phyloP scores from a whole-genome alignment of 257 asterid genomes.

The Nicotiana knightiana region DNA sequence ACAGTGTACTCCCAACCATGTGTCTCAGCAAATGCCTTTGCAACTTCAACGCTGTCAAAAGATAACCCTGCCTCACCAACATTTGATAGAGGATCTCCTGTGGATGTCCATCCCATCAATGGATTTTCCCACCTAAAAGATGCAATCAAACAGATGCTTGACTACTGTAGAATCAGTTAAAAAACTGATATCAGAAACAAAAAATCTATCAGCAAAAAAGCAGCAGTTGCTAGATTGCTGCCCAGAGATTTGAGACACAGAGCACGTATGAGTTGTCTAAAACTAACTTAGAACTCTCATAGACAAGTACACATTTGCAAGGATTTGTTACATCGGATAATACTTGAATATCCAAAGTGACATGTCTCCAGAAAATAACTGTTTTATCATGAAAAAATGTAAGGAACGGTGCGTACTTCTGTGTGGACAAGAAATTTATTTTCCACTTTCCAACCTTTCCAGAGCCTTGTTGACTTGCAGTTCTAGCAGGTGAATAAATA shows the following conservation, averaged over 20 bases:
- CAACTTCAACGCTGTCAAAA: neutral
- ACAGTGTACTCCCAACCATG: neutral
- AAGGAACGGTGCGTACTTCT: neutral
- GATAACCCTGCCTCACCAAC: neutral
- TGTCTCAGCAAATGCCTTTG: neutral
- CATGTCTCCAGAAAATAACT: neutral
- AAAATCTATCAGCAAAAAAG: neutral
- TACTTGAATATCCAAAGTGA: neutral
- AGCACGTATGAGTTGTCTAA: neutral
- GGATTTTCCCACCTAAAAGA: neutral
- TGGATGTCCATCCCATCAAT: neutral
- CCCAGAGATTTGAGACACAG: neutral
- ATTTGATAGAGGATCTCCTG: neutral
- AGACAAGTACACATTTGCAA: neutral
- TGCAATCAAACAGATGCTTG: neutral
- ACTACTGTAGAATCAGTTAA: neutral
- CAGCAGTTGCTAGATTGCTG: neutral
- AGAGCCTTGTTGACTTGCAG: neutral
- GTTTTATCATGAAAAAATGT: neutral
- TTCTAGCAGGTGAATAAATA: neutral
- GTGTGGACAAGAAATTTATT: neutral
- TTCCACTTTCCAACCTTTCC: slow-evolving; percentile 1
- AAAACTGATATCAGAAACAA: neutral
- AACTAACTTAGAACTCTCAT: neutral
- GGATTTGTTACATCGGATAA: neutral